Percentiles rank a stretch among this genome's conserved stretches.
Conservation (phyloP, 192 early-diverging fungal genomes). For the Rhizophagus clarus region DNA sequence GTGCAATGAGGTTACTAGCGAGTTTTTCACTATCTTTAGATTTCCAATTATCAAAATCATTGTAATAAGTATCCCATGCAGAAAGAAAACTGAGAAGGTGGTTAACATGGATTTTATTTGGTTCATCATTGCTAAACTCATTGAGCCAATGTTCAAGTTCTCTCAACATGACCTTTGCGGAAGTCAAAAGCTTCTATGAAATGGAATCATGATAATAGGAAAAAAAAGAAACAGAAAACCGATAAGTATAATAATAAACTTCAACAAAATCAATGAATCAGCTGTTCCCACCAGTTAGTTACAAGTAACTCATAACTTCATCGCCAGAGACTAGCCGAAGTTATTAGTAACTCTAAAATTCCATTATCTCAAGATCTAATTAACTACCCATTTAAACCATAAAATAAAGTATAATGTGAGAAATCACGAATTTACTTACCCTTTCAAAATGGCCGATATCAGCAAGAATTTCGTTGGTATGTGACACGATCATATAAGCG, state of each 20-base stretch:
- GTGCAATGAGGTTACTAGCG: conserved; percentile 61
- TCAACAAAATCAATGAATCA: too few species aligned
- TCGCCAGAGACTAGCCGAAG: too few species aligned
- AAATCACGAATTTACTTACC: conserved; percentile 39
- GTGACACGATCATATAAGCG: conserved; percentile 70
- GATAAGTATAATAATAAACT: background rate
- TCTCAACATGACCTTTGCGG: conserved; percentile 38
- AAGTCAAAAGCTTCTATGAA: conserved; percentile 36
- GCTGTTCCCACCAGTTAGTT: too few species aligned
- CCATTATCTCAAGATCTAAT: background rate
- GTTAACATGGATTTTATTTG: conserved; percentile 18
- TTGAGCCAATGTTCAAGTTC: conserved; percentile 43
- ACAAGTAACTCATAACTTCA: too few species aligned
- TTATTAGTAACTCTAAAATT: background rate
- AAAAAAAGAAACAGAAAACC: background rate
- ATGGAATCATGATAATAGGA: background rate
- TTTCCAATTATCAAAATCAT: conserved; percentile 71
- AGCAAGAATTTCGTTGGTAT: conserved; percentile 64
- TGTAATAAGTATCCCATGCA: conserved; percentile 57
- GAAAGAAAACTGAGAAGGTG: conserved; percentile 42
- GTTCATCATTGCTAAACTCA: conserved; percentile 17
- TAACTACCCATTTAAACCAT: too few species aligned
- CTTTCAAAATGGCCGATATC: conserved; percentile 54
- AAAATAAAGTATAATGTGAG: background rate
- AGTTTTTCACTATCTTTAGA: conserved; percentile 60